Base-by-base conservation (phyloP, 225 moss, liverwort and hornwort genomes). In the Takakia lepidozioides region DNA sequence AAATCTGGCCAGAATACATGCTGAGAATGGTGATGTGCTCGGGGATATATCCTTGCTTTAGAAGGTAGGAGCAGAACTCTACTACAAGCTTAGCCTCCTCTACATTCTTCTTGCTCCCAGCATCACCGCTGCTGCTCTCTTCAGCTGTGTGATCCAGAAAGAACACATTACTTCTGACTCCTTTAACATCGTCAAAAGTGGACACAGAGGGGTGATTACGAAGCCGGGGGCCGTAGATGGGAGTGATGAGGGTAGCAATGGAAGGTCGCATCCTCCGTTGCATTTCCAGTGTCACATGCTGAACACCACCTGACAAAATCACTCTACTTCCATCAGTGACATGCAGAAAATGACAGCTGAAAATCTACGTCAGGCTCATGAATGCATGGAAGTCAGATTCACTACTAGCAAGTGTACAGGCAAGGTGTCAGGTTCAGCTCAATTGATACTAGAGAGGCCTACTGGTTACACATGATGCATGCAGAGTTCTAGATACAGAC, bases 221-320 rank as follows among this genome's bases (percentile, higher is more conserved):
- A 5, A 44, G 52, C 4, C 32, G 5, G 5, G 67, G 67, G 26
- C 27, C 48, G 18, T 74, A 79, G 0, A 79, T 61, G 36, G 52
- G 34, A 39, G 15, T 65, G 2, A 79, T 42, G 0, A 79, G 59
- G 46, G 56, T 70, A 3, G 79, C 61, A 10, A 79, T 66, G 2
- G 27, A 57, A 13, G 74, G 69, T 25, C 66, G 55, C 79, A 79
- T 79, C 54, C 79, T 40, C 19, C 79, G 38, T 43, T 79, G 79
- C 18, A 69, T 66, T 29, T 59, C 64, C 27, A 78, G 29, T 8
- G 46, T 57, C 15, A 65, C 57, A 39, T 68, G 69, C 50, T 72
- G 64, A 2, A 74, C 63, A 3, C 79, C 79, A 60, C 62, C 48
- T 48, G 13, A 11, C 27, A n/a, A n/a, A n/a, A n/a, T n/a, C n/a